phyloP scores from a whole-genome alignment of 768 basidiomycete genomes.

The Termitomyces sp. region DNA sequence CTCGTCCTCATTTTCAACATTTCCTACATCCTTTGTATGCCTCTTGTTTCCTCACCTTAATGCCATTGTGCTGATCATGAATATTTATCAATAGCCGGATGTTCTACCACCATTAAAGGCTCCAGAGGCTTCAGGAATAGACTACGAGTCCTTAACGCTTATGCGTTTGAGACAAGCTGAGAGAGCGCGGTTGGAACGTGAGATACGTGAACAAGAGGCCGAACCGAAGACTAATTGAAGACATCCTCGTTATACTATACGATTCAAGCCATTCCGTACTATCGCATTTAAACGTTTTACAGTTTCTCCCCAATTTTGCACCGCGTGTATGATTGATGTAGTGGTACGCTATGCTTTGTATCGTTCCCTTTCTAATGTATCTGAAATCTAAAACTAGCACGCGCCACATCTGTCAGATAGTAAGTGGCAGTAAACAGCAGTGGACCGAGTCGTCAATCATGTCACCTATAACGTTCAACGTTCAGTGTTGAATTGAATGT shows the following conservation, averaged over 20 bases:
- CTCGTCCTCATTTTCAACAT: constrained; percentile 52
- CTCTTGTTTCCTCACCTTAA: background rate
- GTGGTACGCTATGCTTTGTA: background rate
- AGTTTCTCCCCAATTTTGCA: background rate
- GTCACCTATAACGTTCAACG: background rate
- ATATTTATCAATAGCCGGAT: constrained; percentile 20
- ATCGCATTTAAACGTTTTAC: background rate
- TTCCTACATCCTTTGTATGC: constrained; percentile 55
- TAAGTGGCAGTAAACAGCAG: no score
- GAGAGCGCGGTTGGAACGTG: constrained; percentile 68
- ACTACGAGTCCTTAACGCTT: constrained; percentile 78
- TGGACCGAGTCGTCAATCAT: background rate
- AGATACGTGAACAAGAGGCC: constrained; percentile 70
- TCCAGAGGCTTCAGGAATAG: constrained; percentile 39
- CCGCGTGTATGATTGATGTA: background rate
- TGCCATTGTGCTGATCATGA: background rate
- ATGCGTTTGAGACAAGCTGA: constrained; percentile 82
- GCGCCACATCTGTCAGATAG: background rate
- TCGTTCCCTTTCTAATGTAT: background rate
- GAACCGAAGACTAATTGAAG: constrained; percentile 27
- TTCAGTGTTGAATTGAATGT: background rate
- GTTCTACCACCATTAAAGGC: constrained; percentile 22
- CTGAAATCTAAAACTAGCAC: background rate
- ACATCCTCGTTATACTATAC: background rate
- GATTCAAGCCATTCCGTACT: background rate